These are phyloP conservation scores for Aplosporella prunicola DNA, from an alignment of 2,329 filamentous ascomycete genomes.

Conservation along the genomic window DNA sequence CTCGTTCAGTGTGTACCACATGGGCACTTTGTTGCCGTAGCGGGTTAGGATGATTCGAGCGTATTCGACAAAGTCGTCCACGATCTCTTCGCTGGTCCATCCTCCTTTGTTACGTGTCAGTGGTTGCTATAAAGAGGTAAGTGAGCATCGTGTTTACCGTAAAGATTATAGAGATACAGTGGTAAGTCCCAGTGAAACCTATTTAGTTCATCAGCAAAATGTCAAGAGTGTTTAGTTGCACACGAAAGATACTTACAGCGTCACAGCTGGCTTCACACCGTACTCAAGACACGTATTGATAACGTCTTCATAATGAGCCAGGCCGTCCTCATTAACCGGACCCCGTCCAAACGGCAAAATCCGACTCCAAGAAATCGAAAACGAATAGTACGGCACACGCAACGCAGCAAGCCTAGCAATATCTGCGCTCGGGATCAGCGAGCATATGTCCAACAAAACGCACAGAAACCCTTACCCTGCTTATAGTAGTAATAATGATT, in stretches of 20 bases:
- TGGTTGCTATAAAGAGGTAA: too few relatives aligned
- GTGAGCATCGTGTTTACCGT: slow-evolving; percentile 17
- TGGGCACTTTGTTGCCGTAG: slow-evolving; percentile 30
- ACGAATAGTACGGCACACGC: slow-evolving; percentile 28
- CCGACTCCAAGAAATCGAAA: slow-evolving; percentile 41
- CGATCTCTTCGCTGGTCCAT: slow-evolving; percentile 23
- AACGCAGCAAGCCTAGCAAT: slow-evolving; percentile 26
- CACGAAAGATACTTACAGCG: slow-evolving; percentile 22
- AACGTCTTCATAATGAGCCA: slow-evolving; percentile 41
- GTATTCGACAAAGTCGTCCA: slow-evolving; percentile 32
- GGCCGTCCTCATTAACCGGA: slow-evolving; percentile 36
- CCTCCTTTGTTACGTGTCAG: slow-evolving; percentile 16
- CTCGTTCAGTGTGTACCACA: slow-evolving; percentile 37
- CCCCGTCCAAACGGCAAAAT: slow-evolving; percentile 40
- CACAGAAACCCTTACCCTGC: slow-evolving; percentile 18
- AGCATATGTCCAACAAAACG: background rate
- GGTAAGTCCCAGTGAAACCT: slow-evolving; percentile 16
- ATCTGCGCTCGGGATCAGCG: slow-evolving; percentile 20
- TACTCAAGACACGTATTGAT: slow-evolving; percentile 35
- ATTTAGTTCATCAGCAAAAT: background rate
- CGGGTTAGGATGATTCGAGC: slow-evolving; percentile 29
- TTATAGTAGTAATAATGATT: slow-evolving; percentile 44
- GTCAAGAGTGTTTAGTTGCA: background rate
- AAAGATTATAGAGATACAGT: slow-evolving; percentile 26
- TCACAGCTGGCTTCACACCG: slow-evolving; percentile 37